Evolutionary conservation across 306 rosid species (phyloP).

Genomic region (Cucumis hystrix): DNA sequence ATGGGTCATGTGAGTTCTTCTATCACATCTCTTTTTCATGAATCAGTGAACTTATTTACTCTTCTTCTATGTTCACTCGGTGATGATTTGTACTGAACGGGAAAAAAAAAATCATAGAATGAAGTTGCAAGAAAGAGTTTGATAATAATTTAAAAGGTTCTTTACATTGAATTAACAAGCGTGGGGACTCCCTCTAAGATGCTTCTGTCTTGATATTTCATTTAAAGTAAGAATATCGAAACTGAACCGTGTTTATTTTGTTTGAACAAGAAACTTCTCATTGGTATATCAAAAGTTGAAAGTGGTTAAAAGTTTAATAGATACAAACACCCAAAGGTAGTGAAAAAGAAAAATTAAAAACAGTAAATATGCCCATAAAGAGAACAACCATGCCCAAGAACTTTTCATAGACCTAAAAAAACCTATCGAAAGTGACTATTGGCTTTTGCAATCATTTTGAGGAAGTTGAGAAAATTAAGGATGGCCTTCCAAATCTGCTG

Average conservation of each 20-base stretch:
- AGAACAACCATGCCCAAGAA: too few species aligned
- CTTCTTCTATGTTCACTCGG: neutral
- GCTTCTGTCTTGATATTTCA: neutral
- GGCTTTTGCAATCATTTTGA: too few species aligned
- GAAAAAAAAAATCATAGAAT: neutral
- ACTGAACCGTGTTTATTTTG: neutral
- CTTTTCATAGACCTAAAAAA: too few species aligned
- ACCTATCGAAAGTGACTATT: too few species aligned
- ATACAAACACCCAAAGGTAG: too few species aligned
- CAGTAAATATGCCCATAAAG: too few species aligned
- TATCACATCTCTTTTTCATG: neutral
- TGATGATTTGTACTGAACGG: neutral
- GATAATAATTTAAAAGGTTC: neutral
- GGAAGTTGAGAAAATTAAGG: too few species aligned
- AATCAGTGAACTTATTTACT: neutral
- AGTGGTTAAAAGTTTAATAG: too few species aligned
- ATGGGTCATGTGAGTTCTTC: constrained; percentile 43
- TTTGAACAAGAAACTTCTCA: too few species aligned
- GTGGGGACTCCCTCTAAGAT: neutral
- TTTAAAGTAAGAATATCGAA: neutral
- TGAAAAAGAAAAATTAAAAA: too few species aligned
- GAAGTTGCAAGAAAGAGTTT: neutral
- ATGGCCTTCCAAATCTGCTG: too few species aligned
- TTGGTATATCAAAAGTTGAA: too few species aligned
- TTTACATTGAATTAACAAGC: neutral